Conservation (phyloP, 306 rosid genomes). For the Alnus glutinosa region DNA sequence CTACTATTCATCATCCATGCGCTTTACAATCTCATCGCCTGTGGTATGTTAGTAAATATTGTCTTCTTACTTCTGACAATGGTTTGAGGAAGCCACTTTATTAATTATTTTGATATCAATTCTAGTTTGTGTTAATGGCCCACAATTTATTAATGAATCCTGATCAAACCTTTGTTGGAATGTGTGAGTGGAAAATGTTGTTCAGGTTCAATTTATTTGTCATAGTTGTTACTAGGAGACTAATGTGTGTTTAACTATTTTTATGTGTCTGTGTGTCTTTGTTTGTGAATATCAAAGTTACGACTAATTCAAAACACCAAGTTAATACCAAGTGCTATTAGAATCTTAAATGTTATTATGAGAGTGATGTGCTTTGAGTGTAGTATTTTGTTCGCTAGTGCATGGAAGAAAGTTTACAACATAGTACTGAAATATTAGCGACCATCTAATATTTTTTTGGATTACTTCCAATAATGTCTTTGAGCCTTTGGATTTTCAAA, state of each 20-base stretch:
- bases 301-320: not conserved
- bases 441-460: not conserved
- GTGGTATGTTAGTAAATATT: slow-evolving; percentile 61
- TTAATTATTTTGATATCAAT: not conserved
- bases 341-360: too few relatives aligned
- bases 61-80: not conserved
- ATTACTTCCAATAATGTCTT: not conserved
- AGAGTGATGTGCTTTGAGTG: too few relatives aligned
- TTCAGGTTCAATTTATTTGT: not conserved
- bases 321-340: too few relatives aligned
- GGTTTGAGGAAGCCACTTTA: not conserved
- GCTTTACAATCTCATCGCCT: slow-evolving; percentile 83
- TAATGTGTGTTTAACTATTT: not conserved
- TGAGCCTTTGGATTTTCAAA: not conserved
- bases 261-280: not conserved
- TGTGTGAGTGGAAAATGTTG: not conserved
- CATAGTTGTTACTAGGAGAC: not conserved
- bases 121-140: not conserved
- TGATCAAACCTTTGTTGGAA: not conserved
- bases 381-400: not conserved
- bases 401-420: not conserved
- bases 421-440: not conserved
- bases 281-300: not conserved
- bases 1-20: slow-evolving; percentile 68
- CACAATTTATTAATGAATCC: not conserved